Percentiles rank a stretch among this genome's conserved stretches.
Conservation (phyloP, 2,329 filamentous ascomycete genomes). For the Emydomyces testavorans region DNA sequence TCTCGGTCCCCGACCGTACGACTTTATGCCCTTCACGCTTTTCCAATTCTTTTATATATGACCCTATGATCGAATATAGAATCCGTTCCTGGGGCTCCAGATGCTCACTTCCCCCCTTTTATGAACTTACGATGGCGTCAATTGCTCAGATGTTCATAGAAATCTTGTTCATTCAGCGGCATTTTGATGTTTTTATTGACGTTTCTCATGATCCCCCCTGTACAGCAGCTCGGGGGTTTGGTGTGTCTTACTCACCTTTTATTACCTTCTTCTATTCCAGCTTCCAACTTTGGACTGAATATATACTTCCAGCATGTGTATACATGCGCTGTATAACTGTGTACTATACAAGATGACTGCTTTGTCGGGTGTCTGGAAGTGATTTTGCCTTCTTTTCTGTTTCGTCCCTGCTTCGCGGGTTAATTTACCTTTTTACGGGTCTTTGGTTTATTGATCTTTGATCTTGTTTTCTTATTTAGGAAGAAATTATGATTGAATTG, state of each 20-base stretch:
- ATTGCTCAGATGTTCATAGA: constrained; percentile 9
- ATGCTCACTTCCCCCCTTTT: neutral
- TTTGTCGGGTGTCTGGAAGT: neutral
- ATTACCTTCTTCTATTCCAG: neutral
- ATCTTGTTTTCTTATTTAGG: too few relatives aligned
- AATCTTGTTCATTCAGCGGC: constrained; percentile 9
- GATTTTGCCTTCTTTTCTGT: neutral
- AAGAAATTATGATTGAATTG: too few relatives aligned
- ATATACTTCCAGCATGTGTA: constrained; percentile 2
- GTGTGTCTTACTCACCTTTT: neutral
- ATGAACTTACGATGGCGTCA: constrained; percentile 14
- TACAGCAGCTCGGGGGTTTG: constrained; percentile 9
- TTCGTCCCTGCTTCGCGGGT: neutral
- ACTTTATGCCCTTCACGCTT: constrained; percentile 9
- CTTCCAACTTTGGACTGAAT: neutral
- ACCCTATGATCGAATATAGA: constrained; percentile 6
- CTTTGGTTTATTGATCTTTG: neutral
- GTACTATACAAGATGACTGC: neutral
- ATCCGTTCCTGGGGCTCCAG: constrained; percentile 8
- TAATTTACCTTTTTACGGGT: neutral
- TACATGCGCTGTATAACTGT: constrained; percentile 1
- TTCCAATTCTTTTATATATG: constrained; percentile 4
- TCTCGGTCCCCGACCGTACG: constrained; percentile 9
- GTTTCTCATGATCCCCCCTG: constrained; percentile 8
- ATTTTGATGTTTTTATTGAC: constrained; percentile 11